These are phyloP conservation scores for Aspergillus proliferans DNA, from an alignment of 2,329 filamentous ascomycete genomes.

Conservation along the genomic window DNA sequence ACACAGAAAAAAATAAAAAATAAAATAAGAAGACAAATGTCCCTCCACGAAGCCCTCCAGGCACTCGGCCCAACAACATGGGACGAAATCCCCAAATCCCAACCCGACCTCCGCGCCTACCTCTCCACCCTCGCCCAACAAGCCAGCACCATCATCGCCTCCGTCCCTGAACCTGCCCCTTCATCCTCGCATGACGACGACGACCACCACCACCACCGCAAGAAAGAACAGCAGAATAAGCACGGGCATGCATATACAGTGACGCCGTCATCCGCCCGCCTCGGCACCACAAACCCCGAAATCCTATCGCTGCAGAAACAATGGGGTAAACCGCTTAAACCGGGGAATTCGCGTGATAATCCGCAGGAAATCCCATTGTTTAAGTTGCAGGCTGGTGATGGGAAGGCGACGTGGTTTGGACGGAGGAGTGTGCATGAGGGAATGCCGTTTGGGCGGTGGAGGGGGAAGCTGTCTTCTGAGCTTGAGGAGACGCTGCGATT, in stretches of 20 bases:
- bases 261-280: conserved; percentile 46
- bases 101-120: conserved; percentile 48
- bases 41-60: conserved; percentile 55
- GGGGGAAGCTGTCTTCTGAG: conserved; percentile 67
- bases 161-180: conserved; percentile 57
- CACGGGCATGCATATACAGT: conserved; percentile 21
- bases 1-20: too few relatives aligned
- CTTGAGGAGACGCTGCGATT: conserved; percentile 71
- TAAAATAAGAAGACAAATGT: conserved; percentile 36
- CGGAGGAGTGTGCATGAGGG: conserved; percentile 75
- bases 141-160: conserved; percentile 67
- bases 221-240: not conserved
- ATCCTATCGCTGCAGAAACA: conserved; percentile 62
- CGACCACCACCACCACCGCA: conserved; percentile 20
- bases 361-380: conserved; percentile 71
- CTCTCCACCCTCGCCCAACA: conserved; percentile 57
- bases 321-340: conserved; percentile 71
- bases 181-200: conserved; percentile 25
- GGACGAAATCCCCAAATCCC: conserved; percentile 41
- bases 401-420: conserved; percentile 84
- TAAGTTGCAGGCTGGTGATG: conserved; percentile 72
- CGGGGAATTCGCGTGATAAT: conserved; percentile 62
- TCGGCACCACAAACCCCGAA: conserved; percentile 45
- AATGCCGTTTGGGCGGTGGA: conserved; percentile 70
- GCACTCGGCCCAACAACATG: conserved; percentile 53